Evolutionary conservation across 2,329 filamentous ascomycete genomes (phyloP), one percentile per base, ranked within the genome.

Genomic region (Daldinia eschscholtzii): DNA sequence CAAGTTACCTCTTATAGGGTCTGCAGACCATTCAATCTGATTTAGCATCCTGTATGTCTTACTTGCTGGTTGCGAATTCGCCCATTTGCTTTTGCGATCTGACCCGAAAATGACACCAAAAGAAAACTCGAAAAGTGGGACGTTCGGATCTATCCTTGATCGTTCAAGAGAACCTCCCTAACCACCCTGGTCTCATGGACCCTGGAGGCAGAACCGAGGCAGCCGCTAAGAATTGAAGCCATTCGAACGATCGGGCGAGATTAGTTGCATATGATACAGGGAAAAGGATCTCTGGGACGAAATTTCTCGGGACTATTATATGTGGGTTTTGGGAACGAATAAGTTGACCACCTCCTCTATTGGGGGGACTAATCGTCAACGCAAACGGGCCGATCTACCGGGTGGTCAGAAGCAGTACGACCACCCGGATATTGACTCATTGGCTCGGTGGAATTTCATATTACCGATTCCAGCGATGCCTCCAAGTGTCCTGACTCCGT

Each of bases 311-410:
- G 46, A 56, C 35, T 35, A 60, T 56, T 67, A 37, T 37, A 41
- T 33, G 53, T 52, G 39, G 48, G 20, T 60, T 55, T 20, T 23
- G 26, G 35, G 35, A 50, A 50, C 13, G 46, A 61, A 20, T 39
- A 23, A 67, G 56, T 18, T 42, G 57, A 50, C 39, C 64, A 62
- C 59, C 67, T 70, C 61, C 35, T 57, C 58, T 61, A 63, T 64
- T 70, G 64, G 65, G 65, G 64, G 59, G 20, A 61, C 56, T 58
- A 65, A 1, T 58, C 39, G 5, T 7, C 46, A 35, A 42, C 9
- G 26, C 55, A 69, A 67, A 67, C 68, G 68, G 68, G 41, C 68
- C 68, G 68, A 71, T 66, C 48, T 61, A 65, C 65, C 62, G 63
- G 59, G 42, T 63, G 62, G 60, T 61, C 41, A 71, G 63, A 68